A percentile compares a stretch with the other conserved stretches of the same genome.
Evolutionary conservation across 225 moss, liverwort and hornwort genomes (phyloP).

Genomic region (Marchantia paleacea): DNA sequence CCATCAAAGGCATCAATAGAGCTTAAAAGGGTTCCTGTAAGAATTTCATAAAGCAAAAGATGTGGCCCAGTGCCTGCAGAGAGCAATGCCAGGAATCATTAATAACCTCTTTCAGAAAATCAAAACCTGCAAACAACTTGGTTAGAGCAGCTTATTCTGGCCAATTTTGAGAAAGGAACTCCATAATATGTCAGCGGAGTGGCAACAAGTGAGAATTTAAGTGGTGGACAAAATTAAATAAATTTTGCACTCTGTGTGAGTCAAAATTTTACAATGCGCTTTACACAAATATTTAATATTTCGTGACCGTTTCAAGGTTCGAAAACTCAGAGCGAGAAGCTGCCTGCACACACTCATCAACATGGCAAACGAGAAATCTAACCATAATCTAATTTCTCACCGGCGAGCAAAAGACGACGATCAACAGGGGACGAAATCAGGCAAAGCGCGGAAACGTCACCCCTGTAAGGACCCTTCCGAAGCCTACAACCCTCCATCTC

Average conservation of each 20-base stretch:
- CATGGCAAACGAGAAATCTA: background rate
- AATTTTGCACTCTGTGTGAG: no score
- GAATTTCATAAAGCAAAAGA: constrained; percentile 68
- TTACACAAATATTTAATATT: no score
- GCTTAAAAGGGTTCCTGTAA: constrained; percentile 51
- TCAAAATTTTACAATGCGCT: no score
- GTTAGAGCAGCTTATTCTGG: background rate
- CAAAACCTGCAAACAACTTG: background rate
- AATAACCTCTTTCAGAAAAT: background rate
- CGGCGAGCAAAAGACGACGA: constrained; percentile 40
- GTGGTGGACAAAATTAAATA: no score
- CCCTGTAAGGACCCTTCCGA: constrained; percentile 67
- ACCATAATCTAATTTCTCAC: constrained; percentile 24
- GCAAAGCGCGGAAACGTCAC: constrained; percentile 89
- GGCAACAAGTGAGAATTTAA: no score
- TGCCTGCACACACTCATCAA: no score
- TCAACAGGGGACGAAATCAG: constrained; percentile 41
- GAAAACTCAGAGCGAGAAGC: no score
- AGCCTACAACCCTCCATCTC: background rate
- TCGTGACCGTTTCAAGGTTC: no score
- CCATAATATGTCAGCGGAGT: no score
- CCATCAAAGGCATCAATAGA: constrained; percentile 71
- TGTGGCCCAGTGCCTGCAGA: constrained; percentile 78
- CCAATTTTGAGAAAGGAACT: no score
- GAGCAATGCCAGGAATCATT: background rate